phyloP scores from a whole-genome alignment of 2,329 filamentous ascomycete species.

The Orbilia javanica region DNA sequence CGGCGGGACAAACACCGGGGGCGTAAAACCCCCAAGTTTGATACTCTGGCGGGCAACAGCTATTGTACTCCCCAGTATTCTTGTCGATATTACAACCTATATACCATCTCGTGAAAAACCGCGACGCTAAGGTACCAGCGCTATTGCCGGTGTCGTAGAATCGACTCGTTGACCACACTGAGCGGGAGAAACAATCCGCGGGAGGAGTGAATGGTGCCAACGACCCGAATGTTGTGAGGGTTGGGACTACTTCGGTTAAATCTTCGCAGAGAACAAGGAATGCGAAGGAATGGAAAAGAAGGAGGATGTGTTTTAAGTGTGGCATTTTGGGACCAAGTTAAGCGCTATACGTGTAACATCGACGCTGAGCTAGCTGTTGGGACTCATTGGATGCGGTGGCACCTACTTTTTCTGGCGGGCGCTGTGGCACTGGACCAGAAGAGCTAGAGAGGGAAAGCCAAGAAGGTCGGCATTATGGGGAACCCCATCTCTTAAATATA shows the following conservation, averaged over 20 bases:
- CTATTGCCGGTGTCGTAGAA: slow-evolving; percentile 21
- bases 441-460: not conserved
- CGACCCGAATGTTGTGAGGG: slow-evolving; percentile 37
- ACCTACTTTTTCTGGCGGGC: slow-evolving; percentile 4
- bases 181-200: slow-evolving; percentile 40
- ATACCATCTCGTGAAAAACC: slow-evolving; percentile 49
- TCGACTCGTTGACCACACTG: slow-evolving; percentile 27
- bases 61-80: slow-evolving; percentile 35
- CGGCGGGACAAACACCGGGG: slow-evolving; percentile 36
- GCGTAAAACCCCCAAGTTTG: slow-evolving; percentile 56
- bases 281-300: not conserved
- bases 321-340: slow-evolving; percentile 28
- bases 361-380: too few species aligned
- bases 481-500: slow-evolving; percentile 19
- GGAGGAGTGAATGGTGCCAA: slow-evolving; percentile 44
- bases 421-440: too few species aligned
- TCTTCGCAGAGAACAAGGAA: slow-evolving; percentile 5
- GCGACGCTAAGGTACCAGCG: not conserved
- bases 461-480: slow-evolving; percentile 4
- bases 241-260: slow-evolving; percentile 26
- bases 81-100: slow-evolving; percentile 46
- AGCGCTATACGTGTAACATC: not conserved
- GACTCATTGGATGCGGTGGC: too few species aligned
- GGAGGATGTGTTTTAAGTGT: slow-evolving; percentile 28
- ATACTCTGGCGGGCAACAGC: slow-evolving; percentile 47